A percentile compares a stretch with the other conserved stretches of the same genome.
phyloP scores from a whole-genome alignment of 202 grass and related monocot species.

The Brachypodium distachyon region DNA sequence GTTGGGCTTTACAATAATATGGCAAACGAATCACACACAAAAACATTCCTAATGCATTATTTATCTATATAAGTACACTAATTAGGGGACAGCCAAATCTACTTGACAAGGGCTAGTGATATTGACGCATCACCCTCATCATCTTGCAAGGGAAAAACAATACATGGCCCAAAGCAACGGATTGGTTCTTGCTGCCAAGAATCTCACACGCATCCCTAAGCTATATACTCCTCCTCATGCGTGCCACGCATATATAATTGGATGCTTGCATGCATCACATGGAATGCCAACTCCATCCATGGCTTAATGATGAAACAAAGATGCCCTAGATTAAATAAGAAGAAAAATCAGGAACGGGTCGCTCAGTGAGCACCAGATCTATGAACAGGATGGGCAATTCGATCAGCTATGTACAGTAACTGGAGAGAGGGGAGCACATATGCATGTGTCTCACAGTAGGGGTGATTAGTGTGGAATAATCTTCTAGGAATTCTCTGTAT shows the following conservation, averaged over 20 bases:
- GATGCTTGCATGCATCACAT: conserved; percentile 45
- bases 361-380: conserved; percentile 32
- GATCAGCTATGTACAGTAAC: conserved; percentile 18
- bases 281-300: conserved; percentile 59
- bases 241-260: conserved; percentile 31
- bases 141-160: conserved; percentile 18
- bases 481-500: conserved; percentile 6
- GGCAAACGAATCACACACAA: neutral
- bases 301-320: conserved; percentile 49
- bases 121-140: conserved; percentile 16
- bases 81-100: conserved; percentile 36
- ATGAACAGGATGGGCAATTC: conserved; percentile 27
- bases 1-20: neutral
- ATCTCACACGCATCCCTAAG: conserved; percentile 58
- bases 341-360: neutral
- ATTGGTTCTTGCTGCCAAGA: conserved; percentile 36
- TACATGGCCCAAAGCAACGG: conserved; percentile 7
- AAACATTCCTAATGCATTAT: conserved; percentile 7
- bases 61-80: conserved; percentile 3
- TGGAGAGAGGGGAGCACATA: neutral
- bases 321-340: conserved; percentile 27
- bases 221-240: conserved; percentile 12
- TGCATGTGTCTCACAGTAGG: neutral
- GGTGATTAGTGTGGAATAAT: conserved; percentile 1
- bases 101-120: conserved; percentile 4